phyloP scores from a whole-genome alignment of 306 rosid species.

The cucumber (Cucumis sativus) region DNA sequence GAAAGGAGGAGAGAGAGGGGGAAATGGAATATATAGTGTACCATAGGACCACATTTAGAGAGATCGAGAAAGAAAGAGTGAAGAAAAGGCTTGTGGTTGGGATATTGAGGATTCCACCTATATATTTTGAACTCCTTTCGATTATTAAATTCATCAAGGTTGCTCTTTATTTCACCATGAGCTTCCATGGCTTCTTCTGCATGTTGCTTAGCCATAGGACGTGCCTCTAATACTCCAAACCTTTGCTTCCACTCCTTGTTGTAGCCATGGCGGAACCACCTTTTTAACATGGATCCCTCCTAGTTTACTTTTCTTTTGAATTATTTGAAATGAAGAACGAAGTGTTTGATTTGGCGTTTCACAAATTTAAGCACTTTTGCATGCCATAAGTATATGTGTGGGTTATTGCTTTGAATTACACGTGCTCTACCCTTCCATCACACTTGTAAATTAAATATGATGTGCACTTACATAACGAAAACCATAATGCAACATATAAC shows the following conservation, averaged over 20 bases:
- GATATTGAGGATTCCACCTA: constrained; percentile 28
- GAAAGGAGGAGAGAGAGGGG: too few species aligned
- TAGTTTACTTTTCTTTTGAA: too few species aligned
- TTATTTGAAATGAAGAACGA: too few species aligned
- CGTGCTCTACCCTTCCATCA: too few species aligned
- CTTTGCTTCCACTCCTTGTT: constrained; percentile 1
- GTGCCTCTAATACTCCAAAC: constrained; percentile 17
- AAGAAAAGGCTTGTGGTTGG: constrained; percentile 22
- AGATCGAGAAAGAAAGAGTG: constrained; percentile 28
- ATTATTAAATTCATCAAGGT: neutral
- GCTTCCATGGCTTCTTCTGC: constrained; percentile 19
- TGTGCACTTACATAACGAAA: too few species aligned
- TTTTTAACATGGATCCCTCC: too few species aligned
- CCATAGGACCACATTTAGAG: constrained; percentile 16
- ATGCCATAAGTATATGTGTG: too few species aligned
- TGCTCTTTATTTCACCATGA: constrained; percentile 1
- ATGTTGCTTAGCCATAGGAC: constrained; percentile 17
- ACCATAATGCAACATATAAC: too few species aligned
- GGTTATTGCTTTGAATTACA: too few species aligned
- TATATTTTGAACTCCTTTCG: constrained; percentile 26
- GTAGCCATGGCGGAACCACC: constrained; percentile 7
- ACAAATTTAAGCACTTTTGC: too few species aligned
- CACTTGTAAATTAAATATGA: too few species aligned
- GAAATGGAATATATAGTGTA: neutral
- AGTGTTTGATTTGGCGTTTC: too few species aligned